Percentiles rank a stretch among this genome's conserved stretches.
These are phyloP conservation scores for Singerocomus inundabilis DNA, from an alignment of 1,284 basidiomycete genomes.

Conservation along the genomic window DNA sequence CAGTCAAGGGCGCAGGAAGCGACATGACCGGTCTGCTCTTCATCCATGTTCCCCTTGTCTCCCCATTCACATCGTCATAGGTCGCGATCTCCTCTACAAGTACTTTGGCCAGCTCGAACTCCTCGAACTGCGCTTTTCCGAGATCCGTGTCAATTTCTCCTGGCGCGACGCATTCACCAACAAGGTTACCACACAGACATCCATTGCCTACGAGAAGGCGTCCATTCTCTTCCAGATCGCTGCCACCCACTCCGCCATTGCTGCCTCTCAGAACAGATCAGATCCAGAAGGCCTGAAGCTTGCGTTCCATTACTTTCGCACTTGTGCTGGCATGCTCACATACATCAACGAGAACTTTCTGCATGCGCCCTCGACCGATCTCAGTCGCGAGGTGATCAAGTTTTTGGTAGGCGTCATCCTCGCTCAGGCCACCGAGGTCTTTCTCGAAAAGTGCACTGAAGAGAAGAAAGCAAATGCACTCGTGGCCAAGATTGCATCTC, in stretches of 20 bases:
- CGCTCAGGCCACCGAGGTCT: constrained; percentile 95
- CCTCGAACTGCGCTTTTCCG: constrained; percentile 94
- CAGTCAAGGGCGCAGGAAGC: constrained; percentile 91
- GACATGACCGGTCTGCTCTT: constrained; percentile 75
- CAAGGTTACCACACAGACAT: constrained; percentile 92
- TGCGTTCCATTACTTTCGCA: constrained; percentile 88
- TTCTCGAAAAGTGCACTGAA: constrained; percentile 91
- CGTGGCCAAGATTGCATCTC: constrained; percentile 83
- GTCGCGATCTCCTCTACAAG: constrained; percentile 94
- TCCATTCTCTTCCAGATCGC: constrained; percentile 98
- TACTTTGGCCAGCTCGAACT: constrained; percentile 99
- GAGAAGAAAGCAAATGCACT: constrained; percentile 85
- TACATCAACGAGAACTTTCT: constrained; percentile 99
- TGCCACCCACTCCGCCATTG: constrained; percentile 88
- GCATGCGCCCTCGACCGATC: constrained; percentile 96
- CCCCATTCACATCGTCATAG: constrained; percentile 38
- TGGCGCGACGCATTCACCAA: constrained; percentile 97
- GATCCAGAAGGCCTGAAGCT: constrained; percentile 95
- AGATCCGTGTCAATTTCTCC: constrained; percentile 92
- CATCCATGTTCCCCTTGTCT: too few relatives aligned
- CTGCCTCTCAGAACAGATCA: constrained; percentile 76
- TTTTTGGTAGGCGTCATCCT: constrained; percentile 85
- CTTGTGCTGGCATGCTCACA: constrained; percentile 95
- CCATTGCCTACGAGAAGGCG: constrained; percentile 97
- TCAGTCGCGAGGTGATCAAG: constrained; percentile 92